Conservation (phyloP, 306 rosid species). For the Phaseolus lunatus region DNA sequence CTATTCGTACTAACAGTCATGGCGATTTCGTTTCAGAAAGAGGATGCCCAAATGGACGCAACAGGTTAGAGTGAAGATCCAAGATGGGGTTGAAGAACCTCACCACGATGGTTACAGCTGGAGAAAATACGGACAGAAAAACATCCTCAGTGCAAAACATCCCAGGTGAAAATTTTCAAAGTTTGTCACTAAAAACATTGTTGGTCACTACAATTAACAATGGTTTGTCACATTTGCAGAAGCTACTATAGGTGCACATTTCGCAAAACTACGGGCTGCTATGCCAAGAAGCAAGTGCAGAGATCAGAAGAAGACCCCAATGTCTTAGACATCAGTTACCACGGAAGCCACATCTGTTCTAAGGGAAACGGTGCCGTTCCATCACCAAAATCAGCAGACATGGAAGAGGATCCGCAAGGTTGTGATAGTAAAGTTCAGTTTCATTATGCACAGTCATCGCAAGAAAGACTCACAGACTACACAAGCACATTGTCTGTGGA, state of each 20-base stretch:
- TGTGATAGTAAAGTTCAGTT: not conserved
- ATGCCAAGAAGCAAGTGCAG: conserved; percentile 85
- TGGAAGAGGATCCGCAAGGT: conserved; percentile 53
- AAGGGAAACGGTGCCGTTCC: conserved; percentile 54
- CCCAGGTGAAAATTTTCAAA: conserved; percentile 54
- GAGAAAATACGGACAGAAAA: conserved; percentile 96
- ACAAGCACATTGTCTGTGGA: conserved; percentile 38
- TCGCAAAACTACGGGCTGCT: conserved; percentile 66
- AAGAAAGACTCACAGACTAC: conserved; percentile 28
- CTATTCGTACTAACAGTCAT: not conserved
- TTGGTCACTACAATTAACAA: not conserved
- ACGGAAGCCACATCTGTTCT: conserved; percentile 77
- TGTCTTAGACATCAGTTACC: conserved; percentile 68
- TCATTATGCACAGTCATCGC: conserved; percentile 20
- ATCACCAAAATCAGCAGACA: conserved; percentile 61
- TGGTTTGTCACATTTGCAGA: conserved; percentile 58
- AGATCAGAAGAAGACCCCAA: conserved; percentile 77
- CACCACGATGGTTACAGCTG: conserved; percentile 76
- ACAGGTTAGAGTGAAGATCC: conserved; percentile 64
- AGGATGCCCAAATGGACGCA: conserved; percentile 69
- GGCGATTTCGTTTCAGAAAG: conserved; percentile 60
- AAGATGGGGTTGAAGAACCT: conserved; percentile 70
- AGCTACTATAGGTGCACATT: conserved; percentile 87
- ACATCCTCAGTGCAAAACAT: conserved; percentile 77
- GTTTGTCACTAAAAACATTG: not conserved